Evolutionary conservation across 768 basidiomycete species (phyloP), one percentile per base, ranked within the genome.

Genomic region (Lyophyllum semitale): DNA sequence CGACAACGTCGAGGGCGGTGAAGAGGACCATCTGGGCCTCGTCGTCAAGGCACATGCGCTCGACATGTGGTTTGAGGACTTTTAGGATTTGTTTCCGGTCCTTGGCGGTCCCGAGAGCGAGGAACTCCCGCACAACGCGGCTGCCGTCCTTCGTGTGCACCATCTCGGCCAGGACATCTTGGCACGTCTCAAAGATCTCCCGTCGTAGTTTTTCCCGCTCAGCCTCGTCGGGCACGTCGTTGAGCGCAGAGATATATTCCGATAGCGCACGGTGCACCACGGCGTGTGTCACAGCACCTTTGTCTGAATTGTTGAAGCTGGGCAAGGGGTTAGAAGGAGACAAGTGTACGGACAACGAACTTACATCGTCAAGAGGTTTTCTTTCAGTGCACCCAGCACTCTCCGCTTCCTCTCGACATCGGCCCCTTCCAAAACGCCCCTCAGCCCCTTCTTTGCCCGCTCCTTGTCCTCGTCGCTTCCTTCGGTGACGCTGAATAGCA

Each of bases 131-230:
- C 3, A 91, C 93, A 23, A 83, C 86, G 20, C 91, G 84, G 55
- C 92, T 91, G 18, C 95, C 95, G 62, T 96, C 91, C 65, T 85
- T 93, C 15, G 95, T 98, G 64, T 98, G 95, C 0, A 95, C 92
- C 81, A 96, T 91, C 66, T 97, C 95, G 0, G 94, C 88, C 8
- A 96, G 75, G 18, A 88, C 80, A 40, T 96, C 94, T 59, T 92
- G 86, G 62, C 89, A 93, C 87, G 77, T 85, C 62, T 95, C 92
- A 35, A 93, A 90, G 15, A 95, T 84, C 58, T 93, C 93, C 48
- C 83, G 76, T 52, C 89, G 79, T 50, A 88, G 70, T 68, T 87
- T 92, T 53, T 95, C 90, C 53, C 77, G 75, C 54, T 92, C 91
- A 0, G 76, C 75, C 40, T 84, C 84, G 47, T 89, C 85, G 18